Base-by-base conservation (phyloP, 805 yeast species). In the Hanseniaspora nectarophila region DNA sequence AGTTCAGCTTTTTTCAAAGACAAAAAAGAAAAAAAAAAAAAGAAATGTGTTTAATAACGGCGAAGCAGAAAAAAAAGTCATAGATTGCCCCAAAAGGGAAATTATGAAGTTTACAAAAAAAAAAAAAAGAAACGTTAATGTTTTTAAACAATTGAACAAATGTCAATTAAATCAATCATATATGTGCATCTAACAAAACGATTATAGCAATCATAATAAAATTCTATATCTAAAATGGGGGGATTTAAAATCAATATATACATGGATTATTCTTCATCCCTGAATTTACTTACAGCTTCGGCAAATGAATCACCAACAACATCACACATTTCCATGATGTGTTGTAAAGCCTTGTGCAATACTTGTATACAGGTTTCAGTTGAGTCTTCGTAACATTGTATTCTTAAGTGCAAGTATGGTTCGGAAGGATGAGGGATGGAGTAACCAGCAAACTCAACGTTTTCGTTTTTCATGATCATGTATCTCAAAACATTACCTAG, bases 361-460 rank as follows among this genome's bases (percentile, higher is more conserved):
- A 96, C 97, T 65, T 90, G 95, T 37, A 85, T 80, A 3, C 97
- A 97, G 3, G 97, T 82, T 57, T 78, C 75, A 8, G 71, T 70
- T 29, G 80, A 96, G 29, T 48, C 53, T 42, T 48, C 53, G 63
- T 88, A 89, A 0, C 98, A 92, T 70, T 92, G 98, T 57, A 92
- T 87, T 70, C 98, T 80, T 54, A 92, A 66, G 69, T 92, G 87
- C 68, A 92, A 72, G 59, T 84, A 82, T 55, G 86, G 74, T 69
- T 92, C 98, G 33, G 95, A 85, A 18, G 98, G 98, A 68, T 92
- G 98, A 10, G 98, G 98, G 59, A 92, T 92, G 42, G 97, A 87
- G 70, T 92, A 92, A 53, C 98, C 98, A 64, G 97, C 90, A 67
- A 92, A 92, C 64, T 92, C 98, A 24, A 92, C 98, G 58, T 88